Percentiles rank a stretch among this genome's conserved stretches.
These are phyloP conservation scores for Chlorella sp. DNA, from an alignment of 139 green algal species.

Conservation along the genomic window DNA sequence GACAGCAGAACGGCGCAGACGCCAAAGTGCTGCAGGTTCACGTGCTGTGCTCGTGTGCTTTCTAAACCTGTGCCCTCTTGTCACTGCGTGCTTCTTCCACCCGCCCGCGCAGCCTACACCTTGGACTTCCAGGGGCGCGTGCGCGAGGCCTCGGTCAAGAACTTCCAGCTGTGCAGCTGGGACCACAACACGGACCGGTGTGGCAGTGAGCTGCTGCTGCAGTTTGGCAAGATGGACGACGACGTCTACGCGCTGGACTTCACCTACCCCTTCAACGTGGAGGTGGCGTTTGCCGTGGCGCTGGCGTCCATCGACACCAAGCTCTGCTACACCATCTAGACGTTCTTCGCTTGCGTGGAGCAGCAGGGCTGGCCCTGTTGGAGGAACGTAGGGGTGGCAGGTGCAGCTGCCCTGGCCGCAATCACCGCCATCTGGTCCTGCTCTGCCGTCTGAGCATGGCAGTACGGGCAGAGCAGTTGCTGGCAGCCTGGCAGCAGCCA, in stretches of 20 bases:
- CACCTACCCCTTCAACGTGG: slow-evolving; percentile 55
- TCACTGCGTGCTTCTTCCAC: not conserved
- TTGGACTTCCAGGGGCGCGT: slow-evolving; percentile 95
- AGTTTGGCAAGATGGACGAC: slow-evolving; percentile 74
- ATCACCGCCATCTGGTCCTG: too few relatives aligned
- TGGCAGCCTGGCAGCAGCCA: too few relatives aligned
- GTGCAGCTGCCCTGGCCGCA: too few relatives aligned
- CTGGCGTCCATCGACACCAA: slow-evolving; percentile 48
- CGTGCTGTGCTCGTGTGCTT: not conserved
- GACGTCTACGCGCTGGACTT: slow-evolving; percentile 91
- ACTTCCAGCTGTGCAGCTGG: slow-evolving; percentile 89
- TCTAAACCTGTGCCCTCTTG: not conserved
- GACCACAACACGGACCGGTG: slow-evolving; percentile 56
- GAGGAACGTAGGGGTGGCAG: too few relatives aligned
- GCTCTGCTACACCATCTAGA: slow-evolving; percentile 43
- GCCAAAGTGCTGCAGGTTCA: not conserved
- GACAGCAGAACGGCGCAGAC: too few relatives aligned
- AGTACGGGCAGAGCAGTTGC: too few relatives aligned
- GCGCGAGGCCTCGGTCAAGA: slow-evolving; percentile 85
- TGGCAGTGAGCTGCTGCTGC: slow-evolving; percentile 50
- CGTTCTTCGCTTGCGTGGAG: too few relatives aligned
- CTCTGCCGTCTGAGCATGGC: too few relatives aligned
- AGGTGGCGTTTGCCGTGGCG: slow-evolving; percentile 72
- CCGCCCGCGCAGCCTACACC: slow-evolving; percentile 64
- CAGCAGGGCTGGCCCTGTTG: too few relatives aligned